phyloP scores from a whole-genome alignment of 2,329 filamentous ascomycete species.

The Sporothrix protearum region DNA sequence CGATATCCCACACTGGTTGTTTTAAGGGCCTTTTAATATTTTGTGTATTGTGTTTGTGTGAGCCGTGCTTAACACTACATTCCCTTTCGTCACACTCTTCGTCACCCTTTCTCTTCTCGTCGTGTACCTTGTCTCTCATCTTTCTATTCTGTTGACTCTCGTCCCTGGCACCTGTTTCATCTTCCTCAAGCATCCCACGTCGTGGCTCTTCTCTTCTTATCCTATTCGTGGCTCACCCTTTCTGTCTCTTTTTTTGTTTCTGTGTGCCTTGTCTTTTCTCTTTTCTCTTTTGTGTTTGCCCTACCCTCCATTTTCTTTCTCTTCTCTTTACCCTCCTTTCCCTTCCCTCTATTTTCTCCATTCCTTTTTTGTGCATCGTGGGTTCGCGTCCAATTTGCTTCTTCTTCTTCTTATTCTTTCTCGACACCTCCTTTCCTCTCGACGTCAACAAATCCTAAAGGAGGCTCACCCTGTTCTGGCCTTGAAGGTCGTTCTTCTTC shows the following conservation, averaged over 20 bases:
- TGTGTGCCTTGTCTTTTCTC: slow-evolving; percentile 24
- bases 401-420: slow-evolving; percentile 11
- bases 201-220: slow-evolving; percentile 7
- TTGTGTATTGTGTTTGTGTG: background rate
- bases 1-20: slow-evolving; percentile 20
- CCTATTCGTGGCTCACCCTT: background rate
- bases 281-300: slow-evolving; percentile 22
- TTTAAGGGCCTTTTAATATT: background rate
- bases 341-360: slow-evolving; percentile 7
- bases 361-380: slow-evolving; percentile 20
- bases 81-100: background rate
- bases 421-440: background rate
- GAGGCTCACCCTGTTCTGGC: background rate
- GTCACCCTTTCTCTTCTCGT: background rate
- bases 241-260: slow-evolving; percentile 11
- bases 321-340: slow-evolving; percentile 11
- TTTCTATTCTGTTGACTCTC: slow-evolving; percentile 10
- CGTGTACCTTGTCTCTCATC: slow-evolving; percentile 15
- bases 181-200: slow-evolving; percentile 11
- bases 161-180: slow-evolving; percentile 15
- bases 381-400: slow-evolving; percentile 14
- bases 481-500: slow-evolving; percentile 13
- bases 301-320: slow-evolving; percentile 18
- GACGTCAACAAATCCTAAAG: background rate
- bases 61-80: slow-evolving; percentile 5